Percentiles rank a stretch among this genome's conserved stretches.
phyloP scores from a whole-genome alignment of 1,284 basidiomycete species.

The Trichosporon sp. region DNA sequence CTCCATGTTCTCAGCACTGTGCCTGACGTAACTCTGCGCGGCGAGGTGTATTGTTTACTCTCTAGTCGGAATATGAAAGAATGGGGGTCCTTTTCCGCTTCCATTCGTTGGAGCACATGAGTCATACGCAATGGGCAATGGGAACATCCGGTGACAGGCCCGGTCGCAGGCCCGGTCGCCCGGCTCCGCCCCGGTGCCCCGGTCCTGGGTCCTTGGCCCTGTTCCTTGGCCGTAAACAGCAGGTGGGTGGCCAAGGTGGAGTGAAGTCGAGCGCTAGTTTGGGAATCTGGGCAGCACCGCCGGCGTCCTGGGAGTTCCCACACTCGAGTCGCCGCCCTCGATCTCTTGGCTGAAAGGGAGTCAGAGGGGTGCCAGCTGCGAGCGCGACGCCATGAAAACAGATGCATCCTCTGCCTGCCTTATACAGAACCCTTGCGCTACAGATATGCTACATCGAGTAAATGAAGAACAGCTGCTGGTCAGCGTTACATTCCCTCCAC shows the following conservation, averaged over 20 bases:
- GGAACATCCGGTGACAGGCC: background rate
- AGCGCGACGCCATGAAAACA: background rate
- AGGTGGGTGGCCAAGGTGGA: background rate
- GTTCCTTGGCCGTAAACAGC: background rate
- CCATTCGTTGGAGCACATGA: background rate
- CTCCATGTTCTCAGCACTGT: background rate
- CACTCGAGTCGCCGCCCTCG: background rate
- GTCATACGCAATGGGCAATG: background rate
- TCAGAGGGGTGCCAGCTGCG: background rate
- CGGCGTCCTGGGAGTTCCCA: background rate
- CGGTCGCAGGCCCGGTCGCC: background rate
- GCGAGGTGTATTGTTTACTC: background rate
- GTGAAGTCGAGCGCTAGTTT: background rate
- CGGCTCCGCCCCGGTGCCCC: background rate
- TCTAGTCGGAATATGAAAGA: background rate
- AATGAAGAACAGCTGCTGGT: constrained; percentile 12
- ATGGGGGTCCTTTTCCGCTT: background rate
- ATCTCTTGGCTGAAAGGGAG: background rate
- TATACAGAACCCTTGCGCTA: background rate
- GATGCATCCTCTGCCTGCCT: background rate
- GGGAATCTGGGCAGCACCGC: background rate
- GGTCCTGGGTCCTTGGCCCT: background rate
- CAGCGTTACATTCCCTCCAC: constrained; percentile 1
- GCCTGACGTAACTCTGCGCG: background rate
- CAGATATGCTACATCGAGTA: constrained; percentile 54